Percentiles rank a stretch among this genome's conserved stretches.
These are phyloP conservation scores for Chaetomium sp. DNA, from an alignment of 2,329 filamentous ascomycete species.

Conservation along the genomic window DNA sequence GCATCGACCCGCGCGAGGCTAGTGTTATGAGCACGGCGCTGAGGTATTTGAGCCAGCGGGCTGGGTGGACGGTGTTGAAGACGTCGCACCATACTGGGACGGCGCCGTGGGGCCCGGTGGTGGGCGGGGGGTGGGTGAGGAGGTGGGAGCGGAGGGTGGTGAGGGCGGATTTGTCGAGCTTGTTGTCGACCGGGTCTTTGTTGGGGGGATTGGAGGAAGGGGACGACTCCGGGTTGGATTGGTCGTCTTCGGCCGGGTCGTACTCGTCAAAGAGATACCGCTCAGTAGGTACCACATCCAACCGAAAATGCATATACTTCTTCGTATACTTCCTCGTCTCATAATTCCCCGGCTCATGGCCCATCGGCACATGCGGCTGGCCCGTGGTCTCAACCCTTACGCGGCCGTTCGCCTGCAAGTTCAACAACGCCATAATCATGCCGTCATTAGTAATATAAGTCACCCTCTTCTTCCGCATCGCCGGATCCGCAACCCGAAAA, in stretches of 20 bases:
- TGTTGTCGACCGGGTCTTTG: neutral
- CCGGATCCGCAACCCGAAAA: slow-evolving; percentile 38
- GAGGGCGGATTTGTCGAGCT: slow-evolving; percentile 32
- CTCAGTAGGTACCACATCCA: slow-evolving; percentile 53
- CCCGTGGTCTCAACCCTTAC: slow-evolving; percentile 48
- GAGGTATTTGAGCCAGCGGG: slow-evolving; percentile 59
- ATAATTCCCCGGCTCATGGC: slow-evolving; percentile 65
- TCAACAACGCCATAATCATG: slow-evolving; percentile 59
- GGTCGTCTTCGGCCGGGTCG: neutral
- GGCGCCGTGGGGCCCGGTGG: slow-evolving; percentile 37
- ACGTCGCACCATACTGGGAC: slow-evolving; percentile 70
- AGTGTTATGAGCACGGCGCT: slow-evolving; percentile 56
- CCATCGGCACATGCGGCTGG: slow-evolving; percentile 58
- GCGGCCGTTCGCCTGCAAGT: slow-evolving; percentile 54
- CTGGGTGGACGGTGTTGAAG: slow-evolving; percentile 50
- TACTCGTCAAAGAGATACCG: slow-evolving; percentile 50
- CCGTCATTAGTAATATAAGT: slow-evolving; percentile 57
- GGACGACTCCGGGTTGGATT: too few species aligned
- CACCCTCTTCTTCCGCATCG: slow-evolving; percentile 31
- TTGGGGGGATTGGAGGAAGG: too few species aligned
- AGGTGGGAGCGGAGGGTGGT: slow-evolving; percentile 26
- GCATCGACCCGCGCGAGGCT: slow-evolving; percentile 55
- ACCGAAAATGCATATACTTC: slow-evolving; percentile 56
- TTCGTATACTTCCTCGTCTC: slow-evolving; percentile 63
- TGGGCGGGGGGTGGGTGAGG: slow-evolving; percentile 35